Conservation (phyloP, 257 asterid species). For the Nicotiana otophora region DNA sequence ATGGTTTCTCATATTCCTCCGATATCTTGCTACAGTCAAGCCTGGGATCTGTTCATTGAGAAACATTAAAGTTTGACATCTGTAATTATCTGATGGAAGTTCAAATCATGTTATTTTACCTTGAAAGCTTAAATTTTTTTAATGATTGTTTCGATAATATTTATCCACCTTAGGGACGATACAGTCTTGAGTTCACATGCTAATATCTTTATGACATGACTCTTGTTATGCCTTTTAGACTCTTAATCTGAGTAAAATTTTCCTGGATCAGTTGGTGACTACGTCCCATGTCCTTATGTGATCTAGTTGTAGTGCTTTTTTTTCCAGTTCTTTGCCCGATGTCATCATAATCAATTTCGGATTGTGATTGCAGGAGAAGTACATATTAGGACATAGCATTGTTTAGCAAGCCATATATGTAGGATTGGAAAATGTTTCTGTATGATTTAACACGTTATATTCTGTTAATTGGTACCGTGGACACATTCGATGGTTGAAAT, state of each 20-base stretch:
- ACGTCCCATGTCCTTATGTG: not conserved
- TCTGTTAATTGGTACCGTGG: not conserved
- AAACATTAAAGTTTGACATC: not conserved
- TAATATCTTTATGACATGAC: not conserved
- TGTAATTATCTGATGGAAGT: not conserved
- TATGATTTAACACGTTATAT: not conserved
- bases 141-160: not conserved
- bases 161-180: not conserved
- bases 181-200: not conserved
- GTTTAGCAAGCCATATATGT: conserved; percentile 3
- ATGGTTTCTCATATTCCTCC: not conserved
- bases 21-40: not conserved
- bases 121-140: not conserved
- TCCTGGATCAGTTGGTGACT: not conserved
- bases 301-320: not conserved
- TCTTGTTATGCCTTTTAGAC: not conserved
- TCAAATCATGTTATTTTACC: not conserved
- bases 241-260: not conserved
- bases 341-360: not conserved
- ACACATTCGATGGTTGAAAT: not conserved
- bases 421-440: not conserved
- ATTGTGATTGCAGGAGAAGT: not conserved
- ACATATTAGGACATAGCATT: not conserved
- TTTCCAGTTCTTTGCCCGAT: not conserved
- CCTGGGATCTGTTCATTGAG: not conserved